phyloP scores from a whole-genome alignment of 805 yeast genomes.

The Blastobotrys terrestris region DNA sequence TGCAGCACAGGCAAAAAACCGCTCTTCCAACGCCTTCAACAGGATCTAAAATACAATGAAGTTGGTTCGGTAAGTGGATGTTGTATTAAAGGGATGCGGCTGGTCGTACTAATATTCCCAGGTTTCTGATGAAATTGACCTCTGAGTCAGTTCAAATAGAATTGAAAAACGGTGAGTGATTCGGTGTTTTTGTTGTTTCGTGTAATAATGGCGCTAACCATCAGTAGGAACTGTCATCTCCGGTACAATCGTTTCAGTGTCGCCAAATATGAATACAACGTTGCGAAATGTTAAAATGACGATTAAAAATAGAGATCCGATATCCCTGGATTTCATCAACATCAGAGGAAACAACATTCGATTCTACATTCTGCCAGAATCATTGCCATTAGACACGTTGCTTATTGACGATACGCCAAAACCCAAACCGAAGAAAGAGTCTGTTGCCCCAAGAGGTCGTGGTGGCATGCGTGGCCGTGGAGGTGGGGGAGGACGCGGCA shows the following conservation, averaged over 20 bases:
- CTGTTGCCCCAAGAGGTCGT: neutral
- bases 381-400: conserved; percentile 55
- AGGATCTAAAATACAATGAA: conserved; percentile 1
- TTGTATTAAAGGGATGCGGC: neutral
- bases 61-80: conserved; percentile 6
- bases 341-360: conserved; percentile 87
- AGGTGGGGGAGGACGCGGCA: conserved; percentile 3
- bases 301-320: conserved; percentile 61
- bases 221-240: conserved; percentile 56
- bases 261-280: conserved; percentile 87
- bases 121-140: conserved; percentile 75
- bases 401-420: conserved; percentile 40
- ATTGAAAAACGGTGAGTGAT: conserved; percentile 65
- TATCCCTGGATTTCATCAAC: conserved; percentile 67
- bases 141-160: conserved; percentile 88
- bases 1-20: too few species aligned
- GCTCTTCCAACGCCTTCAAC: conserved; percentile 3
- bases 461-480: conserved; percentile 5
- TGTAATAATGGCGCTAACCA: too few species aligned
- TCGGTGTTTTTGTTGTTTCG: neutral
- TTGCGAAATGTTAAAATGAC: conserved; percentile 76
- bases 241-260: conserved; percentile 78
- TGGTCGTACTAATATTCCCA: conserved; percentile 9
- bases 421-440: conserved; percentile 24
- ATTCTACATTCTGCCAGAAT: conserved; percentile 77